phyloP scores from a whole-genome alignment of 208 protist genomes.

The Leishmania arabica region DNA sequence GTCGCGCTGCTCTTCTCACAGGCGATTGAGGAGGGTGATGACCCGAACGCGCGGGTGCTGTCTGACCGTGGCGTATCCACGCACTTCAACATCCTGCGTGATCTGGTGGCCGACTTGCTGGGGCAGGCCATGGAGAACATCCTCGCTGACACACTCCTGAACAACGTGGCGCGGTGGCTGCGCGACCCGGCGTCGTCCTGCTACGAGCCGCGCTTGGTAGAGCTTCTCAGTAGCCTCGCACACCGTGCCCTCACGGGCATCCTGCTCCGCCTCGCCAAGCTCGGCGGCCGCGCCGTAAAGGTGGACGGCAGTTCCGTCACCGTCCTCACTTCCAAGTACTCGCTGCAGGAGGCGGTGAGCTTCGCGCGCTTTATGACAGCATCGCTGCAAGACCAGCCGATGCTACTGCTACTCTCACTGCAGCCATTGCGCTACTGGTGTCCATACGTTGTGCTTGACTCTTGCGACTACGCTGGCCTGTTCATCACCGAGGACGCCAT shows the following conservation, averaged over 20 bases:
- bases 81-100: conserved; percentile 91
- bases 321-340: conserved; percentile 82
- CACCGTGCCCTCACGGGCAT: conserved; percentile 81
- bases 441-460: conserved; percentile 69
- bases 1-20: conserved; percentile 90
- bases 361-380: conserved; percentile 80
- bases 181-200: conserved; percentile 73
- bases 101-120: conserved; percentile 84
- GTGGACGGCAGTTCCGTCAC: conserved; percentile 73
- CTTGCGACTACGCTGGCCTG: conserved; percentile 69
- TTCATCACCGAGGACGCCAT: conserved; percentile 52
- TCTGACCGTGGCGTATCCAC: conserved; percentile 83
- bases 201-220: conserved; percentile 86
- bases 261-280: conserved; percentile 82
- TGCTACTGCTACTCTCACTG: conserved; percentile 83
- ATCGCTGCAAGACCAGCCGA: conserved; percentile 87
- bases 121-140: conserved; percentile 67
- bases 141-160: conserved; percentile 72
- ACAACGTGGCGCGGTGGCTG: conserved; percentile 86
- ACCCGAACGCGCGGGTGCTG: conserved; percentile 68
- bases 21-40: conserved; percentile 87
- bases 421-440: conserved; percentile 83
- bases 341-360: conserved; percentile 73
- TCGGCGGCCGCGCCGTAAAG: conserved; percentile 83
- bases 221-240: conserved; percentile 73